Conservation (phyloP, 345 rosid species). For the Erodium maritimum region DNA sequence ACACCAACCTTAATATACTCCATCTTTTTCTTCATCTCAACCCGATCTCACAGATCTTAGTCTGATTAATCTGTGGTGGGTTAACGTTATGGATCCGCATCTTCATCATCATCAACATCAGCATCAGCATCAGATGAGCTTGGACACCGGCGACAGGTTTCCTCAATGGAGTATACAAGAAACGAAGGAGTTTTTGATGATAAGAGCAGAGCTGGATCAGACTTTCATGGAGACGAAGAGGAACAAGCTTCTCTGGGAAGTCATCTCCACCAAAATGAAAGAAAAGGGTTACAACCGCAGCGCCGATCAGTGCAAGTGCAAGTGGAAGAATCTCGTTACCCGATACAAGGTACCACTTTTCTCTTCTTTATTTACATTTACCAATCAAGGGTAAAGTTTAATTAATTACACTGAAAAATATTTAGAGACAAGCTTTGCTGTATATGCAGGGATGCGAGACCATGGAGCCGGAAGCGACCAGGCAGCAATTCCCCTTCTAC, state of each 20-base stretch:
- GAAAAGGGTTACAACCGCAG: conserved; percentile 78
- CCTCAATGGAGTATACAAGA: conserved; percentile 96
- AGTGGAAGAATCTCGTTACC: conserved; percentile 97
- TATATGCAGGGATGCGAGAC: conserved; percentile 66
- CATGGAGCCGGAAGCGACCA: conserved; percentile 51
- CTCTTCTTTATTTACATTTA: too few species aligned
- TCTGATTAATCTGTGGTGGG: conserved; percentile 2
- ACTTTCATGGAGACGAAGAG: conserved; percentile 92
- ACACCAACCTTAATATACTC: conserved; percentile 33
- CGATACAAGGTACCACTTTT: conserved; percentile 78
- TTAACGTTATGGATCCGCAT: too few species aligned
- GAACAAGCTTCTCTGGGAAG: conserved; percentile 88
- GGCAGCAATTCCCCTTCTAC: conserved; percentile 82
- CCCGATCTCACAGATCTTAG: background rate
- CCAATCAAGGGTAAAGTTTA: too few species aligned
- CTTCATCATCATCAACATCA: conserved; percentile 28
- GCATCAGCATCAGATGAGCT: conserved; percentile 31
- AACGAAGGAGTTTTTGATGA: conserved; percentile 66
- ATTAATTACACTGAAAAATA: too few species aligned
- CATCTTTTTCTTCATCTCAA: conserved; percentile 18
- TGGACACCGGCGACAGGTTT: conserved; percentile 52
- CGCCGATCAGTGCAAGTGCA: conserved; percentile 99
- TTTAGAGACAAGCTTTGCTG: too few species aligned
- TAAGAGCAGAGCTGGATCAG: conserved; percentile 76
- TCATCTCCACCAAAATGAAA: conserved; percentile 60